These are phyloP conservation scores for Phlebopus sp. DNA, from an alignment of 1,284 basidiomycete genomes.

Conservation along the genomic window DNA sequence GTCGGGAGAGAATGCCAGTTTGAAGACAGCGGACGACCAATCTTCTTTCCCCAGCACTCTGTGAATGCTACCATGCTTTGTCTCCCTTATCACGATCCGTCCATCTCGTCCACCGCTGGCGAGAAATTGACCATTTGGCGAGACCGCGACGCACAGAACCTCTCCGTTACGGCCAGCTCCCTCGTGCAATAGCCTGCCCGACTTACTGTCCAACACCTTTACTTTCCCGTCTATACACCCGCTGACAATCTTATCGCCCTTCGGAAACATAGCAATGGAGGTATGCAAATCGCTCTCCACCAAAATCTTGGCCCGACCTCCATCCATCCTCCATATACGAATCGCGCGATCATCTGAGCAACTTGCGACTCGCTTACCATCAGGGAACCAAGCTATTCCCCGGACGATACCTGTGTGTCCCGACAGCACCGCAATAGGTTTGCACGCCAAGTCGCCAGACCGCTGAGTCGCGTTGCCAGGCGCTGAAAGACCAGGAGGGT, in stretches of 20 bases:
- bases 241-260: neutral
- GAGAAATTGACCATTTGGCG: conserved; percentile 2
- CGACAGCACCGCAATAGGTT: neutral
- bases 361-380: neutral
- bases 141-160: conserved; percentile 1
- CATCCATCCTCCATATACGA: conserved; percentile 1
- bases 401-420: neutral
- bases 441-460: too few species aligned
- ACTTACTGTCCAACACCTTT: conserved; percentile 6
- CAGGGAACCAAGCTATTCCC: neutral
- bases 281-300: neutral
- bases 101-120: neutral
- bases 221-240: neutral
- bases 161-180: neutral
- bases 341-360: neutral
- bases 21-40: rapidly evolving
- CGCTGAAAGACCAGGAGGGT: too few species aligned
- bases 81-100: neutral
- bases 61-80: neutral
- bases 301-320: neutral
- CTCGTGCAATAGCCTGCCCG: neutral
- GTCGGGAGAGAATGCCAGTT: conserved; percentile 3
- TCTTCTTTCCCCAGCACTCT: too few species aligned
- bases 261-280: neutral
- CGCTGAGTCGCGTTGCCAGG: too few species aligned